Evolutionary conservation across 225 moss, liverwort and hornwort genomes (phyloP).

Genomic region (Ulota crispa): DNA sequence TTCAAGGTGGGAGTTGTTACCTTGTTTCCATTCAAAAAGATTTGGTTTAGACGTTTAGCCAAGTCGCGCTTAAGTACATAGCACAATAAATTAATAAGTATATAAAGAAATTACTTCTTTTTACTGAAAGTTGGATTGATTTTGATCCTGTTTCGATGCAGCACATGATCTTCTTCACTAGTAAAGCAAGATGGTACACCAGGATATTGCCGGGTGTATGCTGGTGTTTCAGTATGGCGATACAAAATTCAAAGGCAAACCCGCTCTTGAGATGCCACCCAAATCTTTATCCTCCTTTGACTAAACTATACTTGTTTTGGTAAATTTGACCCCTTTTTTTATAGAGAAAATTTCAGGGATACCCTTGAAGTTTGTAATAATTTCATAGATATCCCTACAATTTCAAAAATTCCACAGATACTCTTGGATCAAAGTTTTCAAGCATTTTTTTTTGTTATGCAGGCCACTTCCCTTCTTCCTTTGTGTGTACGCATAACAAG

Average conservation of each 20-base stretch:
- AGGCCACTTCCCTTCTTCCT: too few species aligned
- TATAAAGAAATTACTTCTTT: too few species aligned
- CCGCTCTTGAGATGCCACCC: conserved; percentile 63
- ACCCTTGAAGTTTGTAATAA: too few species aligned
- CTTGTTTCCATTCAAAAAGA: neutral
- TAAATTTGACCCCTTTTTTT: conserved; percentile 16
- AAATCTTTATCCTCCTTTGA: conserved; percentile 88
- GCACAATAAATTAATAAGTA: too few species aligned
- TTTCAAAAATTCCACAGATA: too few species aligned
- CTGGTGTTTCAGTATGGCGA: conserved; percentile 62
- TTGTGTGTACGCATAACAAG: too few species aligned
- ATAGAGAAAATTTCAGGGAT: too few species aligned
- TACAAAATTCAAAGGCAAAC: conserved; percentile 73
- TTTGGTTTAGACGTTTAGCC: neutral
- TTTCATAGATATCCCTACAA: too few species aligned
- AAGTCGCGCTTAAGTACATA: neutral
- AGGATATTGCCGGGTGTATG: conserved; percentile 69
- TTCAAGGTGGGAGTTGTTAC: neutral
- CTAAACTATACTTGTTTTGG: conserved; percentile 64
- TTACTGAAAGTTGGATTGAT: neutral
- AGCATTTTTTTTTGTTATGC: too few species aligned
- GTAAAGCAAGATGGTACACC: conserved; percentile 49
- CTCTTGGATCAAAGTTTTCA: too few species aligned
- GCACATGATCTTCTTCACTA: neutral
- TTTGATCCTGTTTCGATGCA: neutral